Evolutionary conservation across 768 basidiomycete species (phyloP), one percentile per base, ranked within the genome.

Genomic region (Hericium rajendrae): DNA sequence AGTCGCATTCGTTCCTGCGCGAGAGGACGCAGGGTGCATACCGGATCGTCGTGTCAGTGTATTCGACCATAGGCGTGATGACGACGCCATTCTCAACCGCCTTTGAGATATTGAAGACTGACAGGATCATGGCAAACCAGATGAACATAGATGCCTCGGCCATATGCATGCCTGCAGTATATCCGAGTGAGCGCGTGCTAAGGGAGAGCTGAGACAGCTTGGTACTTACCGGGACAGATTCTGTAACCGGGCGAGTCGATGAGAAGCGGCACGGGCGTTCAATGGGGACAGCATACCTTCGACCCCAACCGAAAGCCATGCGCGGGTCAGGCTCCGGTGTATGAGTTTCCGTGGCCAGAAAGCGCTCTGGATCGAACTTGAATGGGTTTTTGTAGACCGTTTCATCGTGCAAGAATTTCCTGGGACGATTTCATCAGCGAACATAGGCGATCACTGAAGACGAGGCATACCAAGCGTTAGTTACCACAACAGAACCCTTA

Each of bases 341-440:
- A 3, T 32, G 15, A 24, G 24, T 24, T 24, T 24, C 6, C 4
- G 41, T 24, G 49, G 18, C 49, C 2, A 50, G 4, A 8, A 26
- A 50, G 18, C 49, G 8, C 13, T 50, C 49, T 11, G 49, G 49
- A 8, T 6, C 2, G 20, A 50, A 50, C 9, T 50, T 28, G 48
- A 66, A 57, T 18, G 74, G 74, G 38, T 73, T 61, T 2, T 58
- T 54, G 60, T 74, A 75, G 5, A 57, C 53, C 22, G 59, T 56
- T 13, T 68, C 68, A 50, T 75, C 70, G 49, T 68, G 72, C 18
- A 70, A 59, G 15, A 69, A 57, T 37, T 61, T 60, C 69, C 69
- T 69, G 11, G 6, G 24, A 26, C 4, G 24, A 20, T 40, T 53
- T 48, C 12, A 9, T 6, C 16, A 4, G 24, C 40, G 22, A 39